phyloP scores from a whole-genome alignment of 305 asterid species.

The Fraxinus platypoda region DNA sequence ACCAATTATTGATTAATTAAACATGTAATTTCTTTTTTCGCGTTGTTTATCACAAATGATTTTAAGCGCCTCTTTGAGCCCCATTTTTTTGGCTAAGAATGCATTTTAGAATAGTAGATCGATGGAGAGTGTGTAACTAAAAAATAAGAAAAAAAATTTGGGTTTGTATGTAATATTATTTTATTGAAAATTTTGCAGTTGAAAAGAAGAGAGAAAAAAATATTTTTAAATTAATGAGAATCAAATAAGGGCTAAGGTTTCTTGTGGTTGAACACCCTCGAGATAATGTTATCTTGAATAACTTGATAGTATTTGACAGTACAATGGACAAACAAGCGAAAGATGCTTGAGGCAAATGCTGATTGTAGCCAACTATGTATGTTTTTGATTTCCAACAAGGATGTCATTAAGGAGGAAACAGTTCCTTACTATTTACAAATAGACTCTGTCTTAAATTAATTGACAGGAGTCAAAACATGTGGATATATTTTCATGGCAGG shows the following conservation, averaged over 20 bases:
- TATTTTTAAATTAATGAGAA: too few species aligned
- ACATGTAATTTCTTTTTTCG: neutral
- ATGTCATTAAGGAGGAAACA: neutral
- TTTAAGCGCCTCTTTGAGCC: neutral
- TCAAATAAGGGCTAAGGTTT: too few species aligned
- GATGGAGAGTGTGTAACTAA: too few species aligned
- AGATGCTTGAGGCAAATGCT: neutral
- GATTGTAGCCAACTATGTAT: neutral
- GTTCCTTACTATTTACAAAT: neutral
- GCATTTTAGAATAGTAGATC: too few species aligned
- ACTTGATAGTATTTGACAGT: neutral
- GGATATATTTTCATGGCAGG: neutral
- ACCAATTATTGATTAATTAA: constrained; percentile 18
- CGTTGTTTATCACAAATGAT: neutral
- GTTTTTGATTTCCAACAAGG: neutral
- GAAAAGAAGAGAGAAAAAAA: too few species aligned
- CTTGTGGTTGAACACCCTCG: too few species aligned
- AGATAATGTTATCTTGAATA: neutral
- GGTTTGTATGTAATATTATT: too few species aligned
- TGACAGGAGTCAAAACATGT: neutral
- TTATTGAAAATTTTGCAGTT: too few species aligned
- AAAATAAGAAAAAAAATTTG: too few species aligned
- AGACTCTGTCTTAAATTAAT: neutral
- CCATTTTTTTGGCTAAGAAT: too few species aligned
- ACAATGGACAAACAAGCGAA: neutral